Evolutionary conservation across 2,329 filamentous ascomycete genomes (phyloP).

Genomic region (Hymenoscyphus occultus): DNA sequence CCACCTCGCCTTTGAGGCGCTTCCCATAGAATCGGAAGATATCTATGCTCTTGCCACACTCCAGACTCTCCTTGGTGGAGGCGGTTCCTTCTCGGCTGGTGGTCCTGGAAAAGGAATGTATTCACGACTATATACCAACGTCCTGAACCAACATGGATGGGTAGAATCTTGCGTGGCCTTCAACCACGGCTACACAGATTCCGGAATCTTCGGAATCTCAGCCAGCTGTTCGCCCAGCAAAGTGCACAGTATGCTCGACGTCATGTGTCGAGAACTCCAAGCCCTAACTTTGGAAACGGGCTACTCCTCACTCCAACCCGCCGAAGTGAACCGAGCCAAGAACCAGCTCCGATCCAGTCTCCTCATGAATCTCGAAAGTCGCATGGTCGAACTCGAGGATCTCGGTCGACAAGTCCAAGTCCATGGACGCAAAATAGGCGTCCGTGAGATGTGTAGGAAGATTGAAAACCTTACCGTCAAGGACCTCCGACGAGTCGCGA

Average conservation of each 20-base stretch:
- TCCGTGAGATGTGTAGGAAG: constrained; percentile 85
- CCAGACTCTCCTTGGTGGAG: constrained; percentile 92
- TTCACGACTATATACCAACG: constrained; percentile 93
- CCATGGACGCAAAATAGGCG: constrained; percentile 88
- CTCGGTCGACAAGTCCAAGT: constrained; percentile 93
- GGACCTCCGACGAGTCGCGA: constrained; percentile 80
- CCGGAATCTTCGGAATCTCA: constrained; percentile 90
- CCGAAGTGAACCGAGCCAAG: constrained; percentile 89
- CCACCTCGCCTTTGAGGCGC: constrained; percentile 91
- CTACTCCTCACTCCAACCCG: constrained; percentile 65
- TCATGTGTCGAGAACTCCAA: constrained; percentile 88
- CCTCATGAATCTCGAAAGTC: constrained; percentile 94
- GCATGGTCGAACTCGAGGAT: constrained; percentile 98
- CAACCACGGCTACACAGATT: constrained; percentile 97
- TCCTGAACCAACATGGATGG: constrained; percentile 96
- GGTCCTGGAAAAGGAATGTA: constrained; percentile 99
- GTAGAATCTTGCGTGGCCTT: constrained; percentile 94
- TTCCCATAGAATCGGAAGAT: constrained; percentile 84
- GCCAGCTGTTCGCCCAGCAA: constrained; percentile 78
- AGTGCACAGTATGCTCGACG: constrained; percentile 82
- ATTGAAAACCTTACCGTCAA: constrained; percentile 79
- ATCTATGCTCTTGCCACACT: constrained; percentile 96
- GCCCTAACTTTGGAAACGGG: constrained; percentile 73
- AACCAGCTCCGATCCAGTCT: constrained; percentile 89
- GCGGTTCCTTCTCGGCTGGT: constrained; percentile 93